A percentile compares a stretch with the other conserved stretches of the same genome.
These are phyloP conservation scores for Holtermannia corniformis DNA, from an alignment of 768 basidiomycete genomes.

Conservation along the genomic window DNA sequence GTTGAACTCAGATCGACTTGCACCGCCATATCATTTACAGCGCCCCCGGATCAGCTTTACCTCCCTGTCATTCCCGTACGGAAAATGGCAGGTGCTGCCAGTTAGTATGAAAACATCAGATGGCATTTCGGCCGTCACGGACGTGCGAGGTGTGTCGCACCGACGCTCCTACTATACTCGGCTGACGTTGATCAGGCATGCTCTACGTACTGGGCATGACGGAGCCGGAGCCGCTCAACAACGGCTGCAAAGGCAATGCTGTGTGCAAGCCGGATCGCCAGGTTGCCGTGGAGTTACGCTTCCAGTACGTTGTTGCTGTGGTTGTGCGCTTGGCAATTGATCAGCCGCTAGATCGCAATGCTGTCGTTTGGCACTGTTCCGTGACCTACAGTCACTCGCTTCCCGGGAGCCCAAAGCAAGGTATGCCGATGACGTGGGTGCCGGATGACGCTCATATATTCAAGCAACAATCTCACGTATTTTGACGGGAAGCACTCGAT, in stretches of 20 bases:
- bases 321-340: too few species aligned
- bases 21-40: constrained; percentile 48
- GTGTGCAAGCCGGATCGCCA: neutral
- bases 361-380: constrained; percentile 20
- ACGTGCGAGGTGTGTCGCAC: neutral
- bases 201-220: neutral
- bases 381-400: constrained; percentile 4
- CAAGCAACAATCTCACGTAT: constrained; percentile 6
- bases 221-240: neutral
- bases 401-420: neutral
- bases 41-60: constrained; percentile 55
- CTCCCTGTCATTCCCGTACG: constrained; percentile 52
- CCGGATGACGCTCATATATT: neutral
- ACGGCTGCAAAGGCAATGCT: neutral
- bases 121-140: neutral
- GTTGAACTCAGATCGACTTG: constrained; percentile 44
- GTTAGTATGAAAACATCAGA: too few species aligned
- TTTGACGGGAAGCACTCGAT: constrained; percentile 11
- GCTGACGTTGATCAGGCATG: neutral
- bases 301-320: neutral
- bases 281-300: neutral
- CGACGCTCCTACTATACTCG: constrained; percentile 9
- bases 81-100: constrained; percentile 41
- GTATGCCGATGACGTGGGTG: neutral
- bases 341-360: constrained; percentile 18